Evolutionary conservation across 176 grass and related monocot species (phyloP), one percentile per base, ranked within the genome.

Genomic region (Otatea glauca): DNA sequence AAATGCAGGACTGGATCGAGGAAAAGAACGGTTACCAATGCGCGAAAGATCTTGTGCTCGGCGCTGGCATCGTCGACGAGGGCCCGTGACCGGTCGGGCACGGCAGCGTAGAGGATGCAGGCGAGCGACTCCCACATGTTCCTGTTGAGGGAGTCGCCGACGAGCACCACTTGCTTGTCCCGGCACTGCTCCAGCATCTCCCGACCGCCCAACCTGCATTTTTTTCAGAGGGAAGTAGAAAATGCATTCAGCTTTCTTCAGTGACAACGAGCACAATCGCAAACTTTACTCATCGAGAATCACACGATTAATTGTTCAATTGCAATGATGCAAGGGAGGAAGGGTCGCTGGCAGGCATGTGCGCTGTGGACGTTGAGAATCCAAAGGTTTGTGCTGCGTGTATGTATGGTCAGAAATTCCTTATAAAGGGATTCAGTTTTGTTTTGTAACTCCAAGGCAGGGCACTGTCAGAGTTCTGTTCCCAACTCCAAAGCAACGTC

Each of bases 91-190:
- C 70, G 75, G 81, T 88, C 73, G 18, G 81, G 87, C 87, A 88
- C 48, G 8, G 85, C 74, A 13, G 85, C 55, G 78, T 92, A 94
- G 74, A 94, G 69, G 78, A 94, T 83, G 81, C 93, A 94, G 27
- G 88, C 85, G 43, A 92, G 78, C 56, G 93, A 92, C 61, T 94
- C 93, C 93, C 90, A 90, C 93, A 92, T 90, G 78, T 94, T 94
- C 74, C 93, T 79, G 82, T 94, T 92, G 0, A 94, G 90, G n/a
- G 92, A 94, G 82, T 92, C 90, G 68, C 93, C 90, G 9, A 94
- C 79, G 62, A 94, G 72, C 49, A 90, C 90, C 70, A 90, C 8
- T 44, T 79, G 78, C 77, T 79, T 86, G 82, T 89, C 66, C 67
- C 85, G 88, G 78, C 74, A 90, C 81, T 74, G 80, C 90, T 94